Conservation (phyloP, 1,139 yeast species). For the Lodderomyces jiufengensis region DNA sequence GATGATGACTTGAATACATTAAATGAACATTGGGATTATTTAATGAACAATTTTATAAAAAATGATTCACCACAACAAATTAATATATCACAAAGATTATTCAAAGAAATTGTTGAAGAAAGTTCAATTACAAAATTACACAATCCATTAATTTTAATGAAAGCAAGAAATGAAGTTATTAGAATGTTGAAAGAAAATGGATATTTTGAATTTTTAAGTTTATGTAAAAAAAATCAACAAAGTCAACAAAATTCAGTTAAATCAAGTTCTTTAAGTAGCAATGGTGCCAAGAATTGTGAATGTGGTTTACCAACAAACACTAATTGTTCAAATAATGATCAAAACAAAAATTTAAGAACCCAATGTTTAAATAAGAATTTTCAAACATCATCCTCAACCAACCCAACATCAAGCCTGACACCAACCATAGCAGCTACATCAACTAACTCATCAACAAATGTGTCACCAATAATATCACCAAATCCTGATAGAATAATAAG, state of each 20-base stretch:
- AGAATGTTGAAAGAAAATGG: constrained; percentile 46
- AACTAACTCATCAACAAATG: constrained; percentile 5
- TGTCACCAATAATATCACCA: constrained; percentile 7
- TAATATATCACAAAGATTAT: constrained; percentile 37
- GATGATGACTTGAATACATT: constrained; percentile 17
- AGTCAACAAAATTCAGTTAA: neutral
- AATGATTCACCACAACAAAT: constrained; percentile 43
- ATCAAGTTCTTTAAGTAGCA: constrained; percentile 2
- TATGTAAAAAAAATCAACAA: constrained; percentile 5
- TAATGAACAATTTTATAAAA: constrained; percentile 25
- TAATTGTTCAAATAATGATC: neutral
- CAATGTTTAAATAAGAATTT: neutral
- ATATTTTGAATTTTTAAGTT: constrained; percentile 21
- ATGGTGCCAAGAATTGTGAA: neutral
- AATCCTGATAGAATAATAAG: constrained; percentile 1
- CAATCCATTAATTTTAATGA: constrained; percentile 34
- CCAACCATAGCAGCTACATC: neutral
- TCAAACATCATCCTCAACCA: neutral
- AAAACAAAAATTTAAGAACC: neutral
- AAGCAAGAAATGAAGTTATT: constrained; percentile 42
- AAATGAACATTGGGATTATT: constrained; percentile 27
- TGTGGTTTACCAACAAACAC: neutral
- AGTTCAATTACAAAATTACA: constrained; percentile 25
- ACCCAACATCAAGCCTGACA: neutral
- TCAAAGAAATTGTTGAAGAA: constrained; percentile 30